Evolutionary conservation across 305 asterid genomes (phyloP).

Genomic region (Stenogyne calaminthoides): DNA sequence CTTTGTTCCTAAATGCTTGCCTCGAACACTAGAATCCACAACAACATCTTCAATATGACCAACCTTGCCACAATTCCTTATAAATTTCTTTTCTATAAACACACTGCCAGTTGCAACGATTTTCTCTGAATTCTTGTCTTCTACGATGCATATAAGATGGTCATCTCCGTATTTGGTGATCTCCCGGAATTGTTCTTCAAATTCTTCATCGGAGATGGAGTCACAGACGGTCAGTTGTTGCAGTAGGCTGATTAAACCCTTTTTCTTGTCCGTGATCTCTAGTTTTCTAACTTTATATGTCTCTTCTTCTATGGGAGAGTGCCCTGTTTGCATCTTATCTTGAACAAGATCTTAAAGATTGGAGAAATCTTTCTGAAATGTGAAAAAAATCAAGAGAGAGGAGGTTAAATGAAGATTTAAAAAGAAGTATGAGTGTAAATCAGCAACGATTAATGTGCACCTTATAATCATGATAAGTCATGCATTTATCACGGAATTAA

Average conservation of each 20-base stretch:
- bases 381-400: background rate
- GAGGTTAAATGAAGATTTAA: background rate
- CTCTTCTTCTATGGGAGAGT: slow-evolving; percentile 37
- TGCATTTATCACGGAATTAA: background rate
- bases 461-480: background rate
- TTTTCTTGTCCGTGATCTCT: slow-evolving; percentile 55
- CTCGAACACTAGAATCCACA: slow-evolving; percentile 70
- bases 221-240: slow-evolving; percentile 47
- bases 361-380: slow-evolving; percentile 3
- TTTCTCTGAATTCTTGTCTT: slow-evolving; percentile 49
- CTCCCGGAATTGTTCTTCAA: slow-evolving; percentile 35
- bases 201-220: slow-evolving; percentile 41
- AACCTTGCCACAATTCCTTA: slow-evolving; percentile 75
- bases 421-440: background rate
- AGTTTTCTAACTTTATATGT: slow-evolving; percentile 52
- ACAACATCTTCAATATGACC: slow-evolving; percentile 96
- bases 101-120: slow-evolving; percentile 79
- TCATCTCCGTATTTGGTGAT: slow-evolving; percentile 45
- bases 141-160: slow-evolving; percentile 65
- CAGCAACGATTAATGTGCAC: background rate
- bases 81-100: slow-evolving; percentile 75
- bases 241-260: slow-evolving; percentile 44
- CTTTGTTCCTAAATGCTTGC: slow-evolving; percentile 76
- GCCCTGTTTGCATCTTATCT: slow-evolving; percentile 34
- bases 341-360: background rate